These are phyloP conservation scores for Penicillium fuscoglaucum DNA, from an alignment of 2,329 filamentous ascomycete species.

Conservation along the genomic window DNA sequence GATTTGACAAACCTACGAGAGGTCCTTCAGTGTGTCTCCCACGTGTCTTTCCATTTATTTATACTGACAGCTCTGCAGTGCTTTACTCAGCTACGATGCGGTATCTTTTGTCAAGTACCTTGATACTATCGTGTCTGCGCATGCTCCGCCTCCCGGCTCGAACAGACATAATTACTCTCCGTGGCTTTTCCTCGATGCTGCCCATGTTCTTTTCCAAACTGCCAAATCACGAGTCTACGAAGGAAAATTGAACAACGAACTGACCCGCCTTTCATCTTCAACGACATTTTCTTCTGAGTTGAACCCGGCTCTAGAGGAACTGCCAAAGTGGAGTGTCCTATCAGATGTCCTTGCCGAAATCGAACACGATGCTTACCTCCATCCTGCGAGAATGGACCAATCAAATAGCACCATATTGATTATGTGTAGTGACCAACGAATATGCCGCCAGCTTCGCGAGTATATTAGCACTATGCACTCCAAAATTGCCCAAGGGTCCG, in stretches of 20 bases:
- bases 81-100: constrained; percentile 79
- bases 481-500: constrained; percentile 47
- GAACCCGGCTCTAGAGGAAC: constrained; percentile 82
- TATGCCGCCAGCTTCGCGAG: constrained; percentile 83
- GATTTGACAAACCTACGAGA: constrained; percentile 81
- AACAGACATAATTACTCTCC: constrained; percentile 87
- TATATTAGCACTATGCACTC: constrained; percentile 90
- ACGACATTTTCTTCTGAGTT: constrained; percentile 61
- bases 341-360: constrained; percentile 93
- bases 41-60: background rate
- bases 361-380: constrained; percentile 83
- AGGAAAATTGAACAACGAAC: constrained; percentile 64
- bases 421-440: constrained; percentile 89
- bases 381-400: constrained; percentile 72
- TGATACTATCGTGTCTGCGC: constrained; percentile 88
- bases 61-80: constrained; percentile 38
- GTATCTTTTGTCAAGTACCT: constrained; percentile 91
- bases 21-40: constrained; percentile 67
- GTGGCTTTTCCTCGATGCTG: constrained; percentile 94
- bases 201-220: constrained; percentile 89
- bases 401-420: constrained; percentile 91
- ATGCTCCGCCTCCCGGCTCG: constrained; percentile 83
- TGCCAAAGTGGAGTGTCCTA: constrained; percentile 88
- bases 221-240: constrained; percentile 86
- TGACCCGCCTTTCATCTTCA: constrained; percentile 48